Percentiles rank a stretch among this genome's conserved stretches.
phyloP scores from a whole-genome alignment of 2,329 filamentous ascomycete genomes.

The Ophiobolus disseminans region DNA sequence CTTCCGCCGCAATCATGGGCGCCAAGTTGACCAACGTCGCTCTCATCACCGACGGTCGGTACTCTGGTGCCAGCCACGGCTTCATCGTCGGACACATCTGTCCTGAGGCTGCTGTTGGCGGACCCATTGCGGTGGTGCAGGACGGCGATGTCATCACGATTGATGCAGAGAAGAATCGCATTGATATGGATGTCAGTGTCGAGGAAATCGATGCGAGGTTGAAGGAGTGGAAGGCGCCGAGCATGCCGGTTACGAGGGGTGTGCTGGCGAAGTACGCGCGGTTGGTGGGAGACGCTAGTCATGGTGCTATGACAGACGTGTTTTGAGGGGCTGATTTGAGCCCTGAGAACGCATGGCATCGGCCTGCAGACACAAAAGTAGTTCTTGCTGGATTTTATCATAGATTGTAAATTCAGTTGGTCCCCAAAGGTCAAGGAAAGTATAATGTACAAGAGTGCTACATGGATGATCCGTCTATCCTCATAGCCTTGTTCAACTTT shows the following conservation, averaged over 20 bases:
- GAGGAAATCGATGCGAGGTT: constrained; percentile 72
- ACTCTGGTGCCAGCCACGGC: constrained; percentile 85
- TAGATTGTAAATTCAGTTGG: too few relatives aligned
- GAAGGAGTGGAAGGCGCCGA: constrained; percentile 73
- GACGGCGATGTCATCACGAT: constrained; percentile 87
- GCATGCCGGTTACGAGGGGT: constrained; percentile 77
- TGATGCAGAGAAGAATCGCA: constrained; percentile 76
- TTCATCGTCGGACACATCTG: constrained; percentile 95
- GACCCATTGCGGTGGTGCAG: constrained; percentile 81
- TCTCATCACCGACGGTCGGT: constrained; percentile 89
- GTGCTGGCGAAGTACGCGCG: constrained; percentile 88
- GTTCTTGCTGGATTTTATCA: background rate
- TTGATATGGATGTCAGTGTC: constrained; percentile 74
- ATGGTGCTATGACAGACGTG: constrained; percentile 87
- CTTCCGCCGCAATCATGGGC: constrained; percentile 90
- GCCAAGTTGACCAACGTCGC: constrained; percentile 87
- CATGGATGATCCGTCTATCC: too few relatives aligned
- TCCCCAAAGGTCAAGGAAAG: too few relatives aligned
- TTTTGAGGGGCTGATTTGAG: constrained; percentile 52
- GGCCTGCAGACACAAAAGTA: background rate
- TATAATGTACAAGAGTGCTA: too few relatives aligned
- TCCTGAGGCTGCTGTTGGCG: constrained; percentile 87
- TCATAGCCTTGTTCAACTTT: too few relatives aligned
- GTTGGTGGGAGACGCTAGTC: constrained; percentile 88
- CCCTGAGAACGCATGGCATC: background rate